Conservation (phyloP, 1,284 basidiomycete species). For the Sphagnurus paluster region DNA sequence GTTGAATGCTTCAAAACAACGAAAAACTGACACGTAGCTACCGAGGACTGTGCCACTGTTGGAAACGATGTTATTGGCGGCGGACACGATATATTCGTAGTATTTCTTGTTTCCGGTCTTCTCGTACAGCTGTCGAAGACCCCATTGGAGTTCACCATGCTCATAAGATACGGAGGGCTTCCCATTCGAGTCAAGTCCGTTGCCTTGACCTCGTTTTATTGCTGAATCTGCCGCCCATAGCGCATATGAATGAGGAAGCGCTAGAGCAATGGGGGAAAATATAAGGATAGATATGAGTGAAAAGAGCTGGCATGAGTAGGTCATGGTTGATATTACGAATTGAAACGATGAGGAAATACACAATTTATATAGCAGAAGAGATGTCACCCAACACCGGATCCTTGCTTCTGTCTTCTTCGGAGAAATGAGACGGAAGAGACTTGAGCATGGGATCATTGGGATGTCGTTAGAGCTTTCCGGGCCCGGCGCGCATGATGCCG, state of each 20-base stretch:
- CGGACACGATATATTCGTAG: conserved; percentile 38
- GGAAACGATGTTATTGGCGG: conserved; percentile 37
- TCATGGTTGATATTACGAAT: too few relatives aligned
- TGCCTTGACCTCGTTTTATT: conserved; percentile 41
- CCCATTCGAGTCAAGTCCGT: conserved; percentile 36
- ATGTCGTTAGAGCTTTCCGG: too few relatives aligned
- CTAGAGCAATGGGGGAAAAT: conserved; percentile 9
- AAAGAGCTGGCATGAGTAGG: too few relatives aligned
- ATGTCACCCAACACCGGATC: neutral
- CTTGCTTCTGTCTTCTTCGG: too few relatives aligned
- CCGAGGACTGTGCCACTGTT: conserved; percentile 36
- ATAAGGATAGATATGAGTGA: neutral
- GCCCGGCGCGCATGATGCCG: too few relatives aligned
- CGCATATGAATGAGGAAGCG: conserved; percentile 36
- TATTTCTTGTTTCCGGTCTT: conserved; percentile 39
- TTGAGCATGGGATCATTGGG: too few relatives aligned
- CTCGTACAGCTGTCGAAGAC: conserved; percentile 38
- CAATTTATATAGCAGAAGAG: too few relatives aligned
- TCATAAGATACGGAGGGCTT: conserved; percentile 37
- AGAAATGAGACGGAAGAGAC: too few relatives aligned
- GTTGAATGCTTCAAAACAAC: neutral
- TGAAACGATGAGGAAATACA: too few relatives aligned
- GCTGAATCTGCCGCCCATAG: conserved; percentile 46
- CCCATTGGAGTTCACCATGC: conserved; percentile 44
- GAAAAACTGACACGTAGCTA: conserved; percentile 31